These are phyloP conservation scores for Pestalotiopsis sp. DNA, from an alignment of 2,329 filamentous ascomycete genomes.

Conservation along the genomic window DNA sequence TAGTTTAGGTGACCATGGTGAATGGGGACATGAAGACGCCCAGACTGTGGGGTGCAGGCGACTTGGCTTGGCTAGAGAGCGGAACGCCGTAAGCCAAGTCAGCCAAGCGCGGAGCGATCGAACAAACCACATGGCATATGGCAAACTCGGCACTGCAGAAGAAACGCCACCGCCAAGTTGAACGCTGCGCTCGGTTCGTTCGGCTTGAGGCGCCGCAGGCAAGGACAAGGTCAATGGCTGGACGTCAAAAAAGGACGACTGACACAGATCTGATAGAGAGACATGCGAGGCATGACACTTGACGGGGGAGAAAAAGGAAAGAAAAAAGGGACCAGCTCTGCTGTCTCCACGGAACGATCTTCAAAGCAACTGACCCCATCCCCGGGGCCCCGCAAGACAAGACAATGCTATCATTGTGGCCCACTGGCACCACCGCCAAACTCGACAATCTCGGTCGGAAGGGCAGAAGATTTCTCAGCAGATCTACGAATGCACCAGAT, in stretches of 20 bases:
- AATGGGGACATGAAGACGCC: background rate
- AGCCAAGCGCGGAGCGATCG: background rate
- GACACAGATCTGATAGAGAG: background rate
- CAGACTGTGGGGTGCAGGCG: conserved; percentile 1
- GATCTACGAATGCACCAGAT: background rate
- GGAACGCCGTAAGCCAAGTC: conserved; percentile 3
- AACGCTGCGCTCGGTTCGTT: background rate
- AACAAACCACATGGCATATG: background rate
- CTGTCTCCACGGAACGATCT: no score
- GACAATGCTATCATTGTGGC: background rate
- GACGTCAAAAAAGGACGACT: background rate
- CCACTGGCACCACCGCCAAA: background rate
- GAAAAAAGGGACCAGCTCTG: no score
- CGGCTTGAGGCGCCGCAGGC: background rate
- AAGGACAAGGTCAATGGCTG: background rate
- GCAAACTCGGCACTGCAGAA: conserved; percentile 3
- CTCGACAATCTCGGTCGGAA: background rate
- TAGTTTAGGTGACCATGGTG: background rate
- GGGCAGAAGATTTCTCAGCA: background rate
- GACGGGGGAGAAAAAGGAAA: background rate
- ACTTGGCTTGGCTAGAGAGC: background rate
- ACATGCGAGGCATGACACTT: background rate
- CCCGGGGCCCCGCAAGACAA: conserved; percentile 1
- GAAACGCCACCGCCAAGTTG: conserved; percentile 7
- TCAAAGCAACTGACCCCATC: no score